Conservation (phyloP, 192 early-diverging fungal species). For the Coemansia sp. region DNA sequence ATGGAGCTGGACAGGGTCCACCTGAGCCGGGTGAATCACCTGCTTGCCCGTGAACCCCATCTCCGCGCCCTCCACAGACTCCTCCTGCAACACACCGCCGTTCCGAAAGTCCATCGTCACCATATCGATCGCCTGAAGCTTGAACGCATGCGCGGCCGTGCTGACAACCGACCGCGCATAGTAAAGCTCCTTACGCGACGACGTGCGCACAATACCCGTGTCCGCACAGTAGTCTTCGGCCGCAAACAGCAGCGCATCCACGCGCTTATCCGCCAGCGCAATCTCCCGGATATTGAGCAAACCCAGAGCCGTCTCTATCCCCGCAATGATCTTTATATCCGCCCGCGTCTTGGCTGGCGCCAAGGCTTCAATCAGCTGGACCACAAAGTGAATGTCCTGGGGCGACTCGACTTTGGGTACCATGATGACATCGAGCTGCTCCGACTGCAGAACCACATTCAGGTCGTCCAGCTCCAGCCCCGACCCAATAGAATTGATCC, state of each 20-base stretch:
- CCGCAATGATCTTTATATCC: slow-evolving; percentile 76
- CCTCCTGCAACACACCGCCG: slow-evolving; percentile 61
- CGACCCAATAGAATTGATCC: slow-evolving; percentile 82
- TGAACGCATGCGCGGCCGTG: slow-evolving; percentile 74
- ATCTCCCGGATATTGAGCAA: slow-evolving; percentile 85
- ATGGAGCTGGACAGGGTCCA: slow-evolving; percentile 70
- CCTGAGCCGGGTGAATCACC: slow-evolving; percentile 87
- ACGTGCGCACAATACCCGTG: slow-evolving; percentile 71
- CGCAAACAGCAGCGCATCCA: slow-evolving; percentile 84
- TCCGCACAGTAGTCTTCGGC: slow-evolving; percentile 97
- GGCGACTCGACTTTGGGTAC: slow-evolving; percentile 85
- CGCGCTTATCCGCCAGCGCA: slow-evolving; percentile 60
- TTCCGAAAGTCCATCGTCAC: slow-evolving; percentile 86
- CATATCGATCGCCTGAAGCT: slow-evolving; percentile 90
- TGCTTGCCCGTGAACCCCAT: slow-evolving; percentile 98
- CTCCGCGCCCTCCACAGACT: slow-evolving; percentile 76
- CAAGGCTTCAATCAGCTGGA: slow-evolving; percentile 64
- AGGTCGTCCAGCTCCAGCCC: slow-evolving; percentile 75
- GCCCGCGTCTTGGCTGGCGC: slow-evolving; percentile 53
- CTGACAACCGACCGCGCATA: slow-evolving; percentile 74
- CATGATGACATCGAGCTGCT: slow-evolving; percentile 64
- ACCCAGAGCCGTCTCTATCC: slow-evolving; percentile 82
- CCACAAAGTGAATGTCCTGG: slow-evolving; percentile 70
- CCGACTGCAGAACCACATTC: slow-evolving; percentile 63
- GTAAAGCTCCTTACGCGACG: slow-evolving; percentile 64